Base-by-base conservation (phyloP, 2,329 filamentous ascomycete species). In the Xylaria hypoxylon region DNA sequence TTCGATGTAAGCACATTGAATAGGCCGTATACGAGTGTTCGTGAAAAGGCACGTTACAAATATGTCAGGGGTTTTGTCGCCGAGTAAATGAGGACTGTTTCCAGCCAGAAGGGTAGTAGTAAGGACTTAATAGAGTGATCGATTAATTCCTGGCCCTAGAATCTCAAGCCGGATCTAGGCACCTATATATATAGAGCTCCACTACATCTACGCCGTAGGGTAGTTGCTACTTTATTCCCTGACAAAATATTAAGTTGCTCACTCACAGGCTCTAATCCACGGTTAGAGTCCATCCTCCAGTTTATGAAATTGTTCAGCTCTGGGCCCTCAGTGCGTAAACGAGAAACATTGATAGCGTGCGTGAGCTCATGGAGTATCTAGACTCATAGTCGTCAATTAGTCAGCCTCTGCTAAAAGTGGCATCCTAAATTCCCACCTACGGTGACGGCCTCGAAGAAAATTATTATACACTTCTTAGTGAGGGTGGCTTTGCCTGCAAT, bases 311-410 rank as follows among this genome's bases (percentile, higher is more conserved):
- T 60, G 5, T 60, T 60, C 7, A 19, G 2, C 22, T 42, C 10
- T 19, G 22, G 3, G 8, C 10, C 1, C 1, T 33, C 24, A 3
- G 1, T 6, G 3, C 1, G 5, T 35, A 44, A 10, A 17, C 57
- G 35, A n/a, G 17, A 13, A 19, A 33, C 19, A 13, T 4, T 11
- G 15, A 52, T 52, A 31, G 48, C 44, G 8, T 60, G 57, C 47
- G 51, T 60, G 5, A 60, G 45, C 48, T 60, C 57, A 22, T 60
- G 57, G 3, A 51, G 10, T 24, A 60, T 24, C 57, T 60, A 22
- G 33, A 51, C 26, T 15, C 57, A 10, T 22, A 6, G 6, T 60
- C 4, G 24, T 44, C 24, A 42, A 33, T 33, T 4, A 2, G 24
- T 42, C n/a, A 5, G 24, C 17, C 44, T 35, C 5, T 2, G n/a